Evolutionary conservation across 139 green algal species (phyloP).

Genomic region (Asterochloris erici): DNA sequence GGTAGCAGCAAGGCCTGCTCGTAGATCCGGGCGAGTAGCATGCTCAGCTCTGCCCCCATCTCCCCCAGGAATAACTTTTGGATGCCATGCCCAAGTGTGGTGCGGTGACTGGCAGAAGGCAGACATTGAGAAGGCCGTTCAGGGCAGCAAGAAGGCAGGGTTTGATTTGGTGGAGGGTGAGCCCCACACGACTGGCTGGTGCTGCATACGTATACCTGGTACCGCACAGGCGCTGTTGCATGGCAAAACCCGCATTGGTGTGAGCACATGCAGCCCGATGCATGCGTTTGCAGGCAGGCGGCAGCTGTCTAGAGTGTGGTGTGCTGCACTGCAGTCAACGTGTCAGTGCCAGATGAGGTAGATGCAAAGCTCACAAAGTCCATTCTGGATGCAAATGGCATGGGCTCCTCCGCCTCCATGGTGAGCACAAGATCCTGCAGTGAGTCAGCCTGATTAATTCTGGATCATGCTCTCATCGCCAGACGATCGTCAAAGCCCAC

Average conservation of each 20-base stretch:
- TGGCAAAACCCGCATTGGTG: no score
- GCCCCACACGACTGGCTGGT: neutral
- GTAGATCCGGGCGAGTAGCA: no score
- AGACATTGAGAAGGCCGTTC: conserved; percentile 7
- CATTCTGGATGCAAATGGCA: conserved; percentile 7
- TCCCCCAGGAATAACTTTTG: neutral
- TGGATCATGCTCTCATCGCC: neutral
- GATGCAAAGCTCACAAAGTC: conserved; percentile 19
- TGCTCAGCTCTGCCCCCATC: no score
- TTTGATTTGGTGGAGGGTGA: conserved; percentile 28
- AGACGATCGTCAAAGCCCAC: neutral
- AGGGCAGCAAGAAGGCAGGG: conserved; percentile 22
- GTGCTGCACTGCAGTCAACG: conserved; percentile 12
- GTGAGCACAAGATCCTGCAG: neutral
- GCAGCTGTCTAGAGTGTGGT: no score
- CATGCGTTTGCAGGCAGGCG: no score
- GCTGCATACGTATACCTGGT: neutral
- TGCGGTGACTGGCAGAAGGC: conserved; percentile 7
- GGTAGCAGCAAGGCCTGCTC: no score
- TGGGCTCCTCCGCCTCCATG: conserved; percentile 14
- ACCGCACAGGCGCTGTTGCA: no score
- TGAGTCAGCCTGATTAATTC: neutral
- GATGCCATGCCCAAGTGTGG: conserved; percentile 15
- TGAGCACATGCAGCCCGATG: no score
- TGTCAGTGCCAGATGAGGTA: conserved; percentile 17